These are phyloP conservation scores for Sophora flavescens DNA, from an alignment of 306 rosid species.

Conservation along the genomic window DNA sequence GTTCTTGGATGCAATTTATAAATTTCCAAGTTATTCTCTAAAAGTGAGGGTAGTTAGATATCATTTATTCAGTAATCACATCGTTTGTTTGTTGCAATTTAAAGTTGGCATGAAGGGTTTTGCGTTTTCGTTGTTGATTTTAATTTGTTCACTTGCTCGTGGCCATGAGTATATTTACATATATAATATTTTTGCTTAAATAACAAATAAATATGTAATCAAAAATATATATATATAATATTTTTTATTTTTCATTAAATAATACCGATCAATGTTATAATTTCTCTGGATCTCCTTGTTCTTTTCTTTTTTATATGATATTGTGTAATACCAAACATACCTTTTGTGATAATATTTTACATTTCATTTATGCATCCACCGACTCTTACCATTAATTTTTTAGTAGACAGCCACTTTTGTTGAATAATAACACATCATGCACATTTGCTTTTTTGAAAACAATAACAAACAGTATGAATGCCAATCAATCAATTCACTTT, in stretches of 20 bases:
- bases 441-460: conserved; percentile 45
- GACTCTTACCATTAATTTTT: conserved; percentile 32
- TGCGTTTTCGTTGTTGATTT: conserved; percentile 33
- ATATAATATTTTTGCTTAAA: too few species aligned
- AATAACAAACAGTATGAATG: conserved; percentile 35
- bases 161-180: too few species aligned
- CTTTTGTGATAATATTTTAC: conserved; percentile 41
- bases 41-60: too few species aligned
- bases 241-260: too few species aligned
- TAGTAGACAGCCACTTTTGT: conserved; percentile 44
- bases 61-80: conserved; percentile 40
- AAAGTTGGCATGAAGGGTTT: conserved; percentile 31
- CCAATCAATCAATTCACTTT: conserved; percentile 43
- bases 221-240: too few species aligned
- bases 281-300: too few species aligned
- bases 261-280: neutral
- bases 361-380: conserved; percentile 50
- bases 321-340: too few species aligned
- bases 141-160: conserved; percentile 47
- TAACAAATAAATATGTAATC: too few species aligned
- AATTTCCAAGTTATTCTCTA: too few species aligned
- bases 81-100: conserved; percentile 36
- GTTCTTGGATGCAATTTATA: conserved; percentile 11
- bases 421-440: conserved; percentile 49
- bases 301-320: too few species aligned